Percentiles rank a stretch among this genome's conserved stretches.
These are phyloP conservation scores for Pseudopyricularia javanii DNA, from an alignment of 2,329 filamentous ascomycete species.

Conservation along the genomic window DNA sequence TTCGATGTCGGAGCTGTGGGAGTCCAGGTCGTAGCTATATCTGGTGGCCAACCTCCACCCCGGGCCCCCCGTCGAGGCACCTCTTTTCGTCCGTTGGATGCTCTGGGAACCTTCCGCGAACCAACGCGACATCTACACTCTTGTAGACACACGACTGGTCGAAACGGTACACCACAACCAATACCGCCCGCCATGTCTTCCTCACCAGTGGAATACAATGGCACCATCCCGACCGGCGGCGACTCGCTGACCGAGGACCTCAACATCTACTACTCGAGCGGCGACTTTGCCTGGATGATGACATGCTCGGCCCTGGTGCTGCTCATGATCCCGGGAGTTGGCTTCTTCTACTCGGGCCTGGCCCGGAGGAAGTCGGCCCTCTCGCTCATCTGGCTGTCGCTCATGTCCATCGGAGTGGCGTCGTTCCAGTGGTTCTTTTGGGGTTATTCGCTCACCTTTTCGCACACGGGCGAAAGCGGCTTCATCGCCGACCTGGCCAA, in stretches of 20 bases:
- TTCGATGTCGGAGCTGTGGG: not conserved
- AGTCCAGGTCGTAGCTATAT: not conserved
- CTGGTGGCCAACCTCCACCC: not conserved
- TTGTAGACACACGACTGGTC: not conserved
- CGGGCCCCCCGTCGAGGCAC: not conserved
- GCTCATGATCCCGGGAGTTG: conserved; percentile 88
- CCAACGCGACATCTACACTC: not conserved
- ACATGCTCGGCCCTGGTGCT: conserved; percentile 71
- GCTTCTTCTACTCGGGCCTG: conserved; percentile 89
- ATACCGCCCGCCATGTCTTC: conserved; percentile 17
- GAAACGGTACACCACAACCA: too few species aligned
- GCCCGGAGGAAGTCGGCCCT: conserved; percentile 81
- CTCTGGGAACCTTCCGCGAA: too few species aligned
- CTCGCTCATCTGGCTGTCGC: conserved; percentile 79
- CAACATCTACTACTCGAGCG: conserved; percentile 78
- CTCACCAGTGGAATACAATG: conserved; percentile 31
- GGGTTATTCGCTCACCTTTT: conserved; percentile 76
- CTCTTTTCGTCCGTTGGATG: too few species aligned
- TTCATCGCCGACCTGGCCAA: conserved; percentile 73
- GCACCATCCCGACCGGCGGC: conserved; percentile 35
- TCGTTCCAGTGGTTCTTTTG: conserved; percentile 94
- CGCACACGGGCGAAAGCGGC: conserved; percentile 55
- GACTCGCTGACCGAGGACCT: conserved; percentile 54
- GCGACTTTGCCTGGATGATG: conserved; percentile 77
- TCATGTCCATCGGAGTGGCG: conserved; percentile 75